These are phyloP conservation scores for Glonium stellatum DNA, from an alignment of 495 filamentous ascomycete genomes.

Conservation along the genomic window DNA sequence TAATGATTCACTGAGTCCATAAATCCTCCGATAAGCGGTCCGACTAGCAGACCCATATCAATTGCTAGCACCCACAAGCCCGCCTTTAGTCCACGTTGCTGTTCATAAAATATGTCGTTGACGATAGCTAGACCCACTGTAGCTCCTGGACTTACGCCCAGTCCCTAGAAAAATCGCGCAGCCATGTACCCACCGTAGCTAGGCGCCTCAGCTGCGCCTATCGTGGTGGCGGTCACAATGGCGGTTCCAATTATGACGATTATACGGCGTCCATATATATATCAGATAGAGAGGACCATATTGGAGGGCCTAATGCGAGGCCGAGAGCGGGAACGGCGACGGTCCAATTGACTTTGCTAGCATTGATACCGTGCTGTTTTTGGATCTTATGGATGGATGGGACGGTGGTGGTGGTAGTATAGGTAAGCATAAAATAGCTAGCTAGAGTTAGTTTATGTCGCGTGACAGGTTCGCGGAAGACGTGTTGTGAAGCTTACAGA, in stretches of 20 bases:
- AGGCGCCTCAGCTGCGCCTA: constrained; percentile 45
- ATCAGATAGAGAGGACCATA: constrained; percentile 53
- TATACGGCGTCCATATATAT: constrained; percentile 47
- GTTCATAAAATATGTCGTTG: constrained; percentile 53
- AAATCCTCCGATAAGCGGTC: constrained; percentile 53
- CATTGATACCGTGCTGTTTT: constrained; percentile 42
- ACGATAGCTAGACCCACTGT: constrained; percentile 57
- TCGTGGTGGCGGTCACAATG: constrained; percentile 48
- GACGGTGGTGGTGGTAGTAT: constrained; percentile 56
- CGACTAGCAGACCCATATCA: constrained; percentile 50
- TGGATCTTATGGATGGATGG: constrained; percentile 52
- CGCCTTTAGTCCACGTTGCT: constrained; percentile 55
- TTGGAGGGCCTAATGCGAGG: constrained; percentile 49
- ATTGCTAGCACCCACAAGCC: constrained; percentile 57
- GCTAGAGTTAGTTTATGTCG: background rate
- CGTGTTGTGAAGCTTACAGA: constrained; percentile 37
- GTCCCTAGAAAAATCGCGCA: constrained; percentile 55
- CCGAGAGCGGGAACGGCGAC: constrained; percentile 56
- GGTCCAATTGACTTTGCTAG: constrained; percentile 56
- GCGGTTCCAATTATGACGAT: constrained; percentile 50
- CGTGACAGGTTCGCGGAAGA: background rate
- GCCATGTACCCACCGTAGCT: constrained; percentile 51
- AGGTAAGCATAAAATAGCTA: constrained; percentile 60
- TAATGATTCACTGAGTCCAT: constrained; percentile 43
- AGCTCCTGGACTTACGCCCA: constrained; percentile 52